Base-by-base conservation (phyloP, 495 filamentous ascomycete species). In the Daldinia decipiens region DNA sequence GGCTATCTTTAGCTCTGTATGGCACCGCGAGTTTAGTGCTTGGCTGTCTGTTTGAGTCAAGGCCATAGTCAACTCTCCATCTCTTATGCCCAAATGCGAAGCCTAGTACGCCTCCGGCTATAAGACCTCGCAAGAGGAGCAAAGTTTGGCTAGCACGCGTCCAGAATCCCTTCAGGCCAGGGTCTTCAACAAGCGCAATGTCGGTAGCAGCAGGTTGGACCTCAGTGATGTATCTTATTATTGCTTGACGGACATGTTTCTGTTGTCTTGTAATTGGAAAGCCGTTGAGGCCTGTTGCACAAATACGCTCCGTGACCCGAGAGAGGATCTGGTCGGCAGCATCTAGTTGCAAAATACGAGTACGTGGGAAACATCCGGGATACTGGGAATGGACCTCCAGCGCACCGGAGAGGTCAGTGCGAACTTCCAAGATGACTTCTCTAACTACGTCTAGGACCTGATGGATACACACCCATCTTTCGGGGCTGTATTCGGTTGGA, bases 41-140 rank as follows among this genome's bases (percentile, higher is more conserved):
- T 0, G 79, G 78, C 0, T 47, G 54, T 43, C 87, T 77, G 50
- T 59, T 73, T 0, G 70, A 77, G 70, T 87, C 79, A 32, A 90
- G 80, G 0, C 90, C 90, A 67, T 90, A 93, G 47, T 92, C 84
- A 7, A 93, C 90, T 5, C 83, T 76, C 87, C 88, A 93, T 5
- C 91, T 80, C 71, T 91, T 92, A 11, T 86, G 80, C 0, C 76
- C 68, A 0, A 93, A 77, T 0, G 76, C 81, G 63, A 90, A 91
- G 0, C 56, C 26, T 0, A 93, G 73, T 0, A 93, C 79, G 0
- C 86, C 84, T 4, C 76, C 73, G 0, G 88, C 88, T 4, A 93
- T 72, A 0, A 93, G 79, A 0, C 90, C 90, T 8, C 88, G 78
- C 0, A 92, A 74, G 1, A 92, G 75, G 2, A 92, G 76, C 2